A percentile compares a stretch with the other conserved stretches of the same genome.
Evolutionary conservation across 2,329 filamentous ascomycete genomes (phyloP).

Genomic region (Cordyceps militaris): DNA sequence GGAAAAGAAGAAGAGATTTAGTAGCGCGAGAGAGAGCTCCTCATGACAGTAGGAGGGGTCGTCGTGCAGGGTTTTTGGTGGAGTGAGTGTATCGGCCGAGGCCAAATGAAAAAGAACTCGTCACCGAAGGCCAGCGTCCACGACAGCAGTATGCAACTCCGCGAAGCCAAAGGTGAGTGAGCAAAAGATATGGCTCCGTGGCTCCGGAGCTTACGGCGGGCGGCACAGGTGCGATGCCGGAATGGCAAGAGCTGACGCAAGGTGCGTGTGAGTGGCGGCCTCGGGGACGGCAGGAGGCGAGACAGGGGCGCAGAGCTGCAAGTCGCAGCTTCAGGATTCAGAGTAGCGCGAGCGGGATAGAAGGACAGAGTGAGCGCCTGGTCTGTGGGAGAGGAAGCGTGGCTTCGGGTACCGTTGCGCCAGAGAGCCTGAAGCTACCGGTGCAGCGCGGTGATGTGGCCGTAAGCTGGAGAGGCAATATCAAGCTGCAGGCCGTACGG

Average conservation of each 20-base stretch:
- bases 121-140: not conserved
- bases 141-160: not conserved
- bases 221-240: not conserved
- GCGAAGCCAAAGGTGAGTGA: not conserved
- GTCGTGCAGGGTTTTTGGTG: slow-evolving; percentile 5
- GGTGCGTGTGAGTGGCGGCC: slow-evolving; percentile 7
- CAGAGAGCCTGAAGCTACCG: not conserved
- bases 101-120: not conserved
- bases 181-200: not conserved
- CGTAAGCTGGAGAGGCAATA: not conserved
- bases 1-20: not conserved
- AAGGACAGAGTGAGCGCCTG: not conserved
- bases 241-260: slow-evolving; percentile 8
- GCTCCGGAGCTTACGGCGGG: slow-evolving; percentile 2
- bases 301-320: not conserved
- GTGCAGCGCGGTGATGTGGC: slow-evolving; percentile 1
- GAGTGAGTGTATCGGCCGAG: not conserved
- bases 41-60: slow-evolving; percentile 11
- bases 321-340: not conserved
- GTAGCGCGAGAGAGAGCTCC: not conserved
- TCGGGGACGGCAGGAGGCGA: not conserved
- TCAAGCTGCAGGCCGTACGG: not conserved
- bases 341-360: not conserved
- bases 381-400: not conserved
- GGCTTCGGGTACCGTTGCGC: slow-evolving; percentile 5